Percentiles rank a stretch among this genome's conserved stretches.
These are phyloP conservation scores for Aspergillus sp. DNA, from an alignment of 2,329 filamentous ascomycete species.

Conservation along the genomic window DNA sequence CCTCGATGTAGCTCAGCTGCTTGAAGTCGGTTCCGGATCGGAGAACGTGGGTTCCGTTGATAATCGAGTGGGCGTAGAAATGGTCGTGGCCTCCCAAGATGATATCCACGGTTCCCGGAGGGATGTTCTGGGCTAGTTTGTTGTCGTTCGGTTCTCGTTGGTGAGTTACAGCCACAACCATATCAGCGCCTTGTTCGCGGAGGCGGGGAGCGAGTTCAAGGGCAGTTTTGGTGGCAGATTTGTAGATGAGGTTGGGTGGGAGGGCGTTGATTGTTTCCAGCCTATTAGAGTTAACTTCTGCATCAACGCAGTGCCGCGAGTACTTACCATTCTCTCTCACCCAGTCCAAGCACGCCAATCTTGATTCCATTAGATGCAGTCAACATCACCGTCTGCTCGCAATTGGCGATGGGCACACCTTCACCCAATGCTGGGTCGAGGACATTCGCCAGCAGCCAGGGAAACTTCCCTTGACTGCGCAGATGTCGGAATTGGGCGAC, in stretches of 20 bases:
- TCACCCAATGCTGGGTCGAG: conserved; percentile 75
- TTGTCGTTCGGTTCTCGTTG: conserved; percentile 84
- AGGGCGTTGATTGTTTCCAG: conserved; percentile 81
- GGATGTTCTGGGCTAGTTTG: conserved; percentile 67
- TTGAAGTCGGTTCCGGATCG: conserved; percentile 88
- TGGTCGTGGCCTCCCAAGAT: conserved; percentile 88
- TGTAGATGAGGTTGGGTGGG: conserved; percentile 75
- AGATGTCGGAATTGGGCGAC: conserved; percentile 72
- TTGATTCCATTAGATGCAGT: conserved; percentile 78
- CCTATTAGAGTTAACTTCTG: conserved; percentile 25
- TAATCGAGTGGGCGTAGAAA: conserved; percentile 69
- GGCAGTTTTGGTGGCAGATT: conserved; percentile 68
- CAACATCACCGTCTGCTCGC: conserved; percentile 67
- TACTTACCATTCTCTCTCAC: conserved; percentile 69
- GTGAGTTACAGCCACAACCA: conserved; percentile 76
- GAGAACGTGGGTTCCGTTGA: conserved; percentile 77
- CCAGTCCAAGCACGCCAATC: conserved; percentile 76
- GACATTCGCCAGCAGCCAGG: conserved; percentile 85
- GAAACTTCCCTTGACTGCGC: conserved; percentile 68
- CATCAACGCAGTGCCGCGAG: background rate
- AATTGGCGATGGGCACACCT: conserved; percentile 66
- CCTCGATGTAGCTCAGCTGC: conserved; percentile 82
- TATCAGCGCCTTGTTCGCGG: conserved; percentile 69
- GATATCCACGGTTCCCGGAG: conserved; percentile 70
- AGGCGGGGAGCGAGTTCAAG: conserved; percentile 67